Base-by-base conservation (phyloP, 2,329 filamentous ascomycete genomes). In the Pleomassaria siparia region DNA sequence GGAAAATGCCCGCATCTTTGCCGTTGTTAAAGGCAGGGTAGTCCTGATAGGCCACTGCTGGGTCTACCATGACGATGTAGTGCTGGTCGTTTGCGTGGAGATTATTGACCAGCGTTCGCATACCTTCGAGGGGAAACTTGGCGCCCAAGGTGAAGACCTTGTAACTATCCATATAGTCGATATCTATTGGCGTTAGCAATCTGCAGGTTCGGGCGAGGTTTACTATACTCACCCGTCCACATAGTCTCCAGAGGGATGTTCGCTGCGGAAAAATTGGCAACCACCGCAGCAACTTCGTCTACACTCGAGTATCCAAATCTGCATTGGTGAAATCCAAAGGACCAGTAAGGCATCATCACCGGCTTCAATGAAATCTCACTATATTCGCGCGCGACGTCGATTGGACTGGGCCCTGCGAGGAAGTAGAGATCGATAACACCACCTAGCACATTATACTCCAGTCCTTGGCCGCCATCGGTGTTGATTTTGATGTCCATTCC, bases 21-120 rank as follows among this genome's bases (percentile, higher is more conserved):
- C 87, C 88, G 13, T 82, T 78, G 46, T 86, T 77, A 67, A 83
- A 90, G 0, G 81, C 72, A 12, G 64, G 59, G 54, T 83, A 85
- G 39, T 64, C 50, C 43, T 66, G 61, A 30, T 60, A 62, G 1
- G 74, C 76, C 7, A 83, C 77, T 22, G 84, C 84, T 58, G 86
- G 85, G 58, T 92, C 88, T 0, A 92, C 87, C 87, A 92, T 94
- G 35, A 91, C 74, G 39, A 89, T 80, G 55, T 88, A 88, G 44
- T 88, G 80, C 62, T 89, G 86, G 39, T 86, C 66, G 47, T 83
- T 78, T 5, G 70, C 67, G 58, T 90, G 87, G 1, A 92, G 75
- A 22, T 85, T 78, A 35, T 80, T 74, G 22, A 87, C 82, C 1
- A 91, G 69, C 51, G 83, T 76, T 33, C 81, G 82, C 73, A 89